Conservation (phyloP, 2,329 filamentous ascomycete species). For the Daldinia eschscholtzii region DNA sequence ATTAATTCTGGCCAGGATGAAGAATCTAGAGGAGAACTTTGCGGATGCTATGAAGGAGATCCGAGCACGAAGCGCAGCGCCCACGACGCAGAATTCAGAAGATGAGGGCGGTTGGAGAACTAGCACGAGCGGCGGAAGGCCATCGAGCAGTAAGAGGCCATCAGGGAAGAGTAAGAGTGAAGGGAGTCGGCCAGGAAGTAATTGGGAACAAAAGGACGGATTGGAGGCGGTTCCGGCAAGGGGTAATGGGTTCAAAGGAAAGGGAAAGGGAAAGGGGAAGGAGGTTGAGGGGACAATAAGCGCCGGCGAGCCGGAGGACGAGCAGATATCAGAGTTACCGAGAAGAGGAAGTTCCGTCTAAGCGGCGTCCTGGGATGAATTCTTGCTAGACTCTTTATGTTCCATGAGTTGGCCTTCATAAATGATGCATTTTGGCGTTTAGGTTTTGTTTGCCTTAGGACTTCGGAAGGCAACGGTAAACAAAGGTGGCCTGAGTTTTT, state of each 20-base stretch:
- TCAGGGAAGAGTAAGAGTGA: slow-evolving; percentile 17
- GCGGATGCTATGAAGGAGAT: slow-evolving; percentile 87
- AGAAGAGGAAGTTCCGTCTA: slow-evolving; percentile 61
- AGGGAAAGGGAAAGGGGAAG: slow-evolving; percentile 67
- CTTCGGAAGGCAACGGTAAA: not conserved
- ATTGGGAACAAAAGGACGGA: slow-evolving; percentile 56
- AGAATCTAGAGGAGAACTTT: slow-evolving; percentile 91
- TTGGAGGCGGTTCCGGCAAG: slow-evolving; percentile 41
- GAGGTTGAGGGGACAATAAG: slow-evolving; percentile 56
- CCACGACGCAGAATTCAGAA: slow-evolving; percentile 66
- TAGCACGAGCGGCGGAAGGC: slow-evolving; percentile 27
- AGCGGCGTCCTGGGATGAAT: slow-evolving; percentile 14
- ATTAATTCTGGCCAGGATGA: slow-evolving; percentile 90
- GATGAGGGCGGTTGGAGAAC: slow-evolving; percentile 55
- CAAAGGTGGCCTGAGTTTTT: slow-evolving; percentile 12
- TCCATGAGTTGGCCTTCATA: not conserved
- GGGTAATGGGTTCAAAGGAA: slow-evolving; percentile 57
- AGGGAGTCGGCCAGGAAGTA: slow-evolving; percentile 57
- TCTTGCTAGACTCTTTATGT: not conserved
- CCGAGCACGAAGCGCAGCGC: slow-evolving; percentile 67
- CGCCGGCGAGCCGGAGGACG: slow-evolving; percentile 42
- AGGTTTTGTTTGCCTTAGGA: slow-evolving; percentile 24
- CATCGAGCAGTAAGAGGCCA: slow-evolving; percentile 21
- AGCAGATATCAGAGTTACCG: slow-evolving; percentile 48
- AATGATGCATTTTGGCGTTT: slow-evolving; percentile 39